A percentile compares a stretch with the other conserved stretches of the same genome.
Evolutionary conservation across 1,139 yeast genomes (phyloP).

Genomic region (Pichia sp.): DNA sequence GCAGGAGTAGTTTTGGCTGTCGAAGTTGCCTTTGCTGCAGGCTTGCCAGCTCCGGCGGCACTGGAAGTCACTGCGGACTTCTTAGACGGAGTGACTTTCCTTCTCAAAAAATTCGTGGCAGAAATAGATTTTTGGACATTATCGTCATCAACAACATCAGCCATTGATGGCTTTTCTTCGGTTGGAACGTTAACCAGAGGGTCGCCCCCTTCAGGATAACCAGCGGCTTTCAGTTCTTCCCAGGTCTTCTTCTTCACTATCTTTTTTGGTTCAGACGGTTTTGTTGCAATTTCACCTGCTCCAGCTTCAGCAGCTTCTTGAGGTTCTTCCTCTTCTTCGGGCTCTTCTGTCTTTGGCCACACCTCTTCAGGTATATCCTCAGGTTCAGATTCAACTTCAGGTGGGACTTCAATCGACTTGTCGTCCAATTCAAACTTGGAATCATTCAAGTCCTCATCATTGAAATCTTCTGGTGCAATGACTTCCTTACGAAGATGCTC

Average conservation of each 20-base stretch:
- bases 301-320: slow-evolving; percentile 23
- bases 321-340: slow-evolving; percentile 22
- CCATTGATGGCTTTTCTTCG: slow-evolving; percentile 29
- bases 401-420: slow-evolving; percentile 29
- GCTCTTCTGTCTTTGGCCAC: slow-evolving; percentile 27
- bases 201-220: slow-evolving; percentile 20
- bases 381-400: slow-evolving; percentile 25
- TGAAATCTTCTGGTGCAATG: slow-evolving; percentile 33
- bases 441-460: slow-evolving; percentile 29
- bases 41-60: not conserved
- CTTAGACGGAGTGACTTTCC: not conserved
- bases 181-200: slow-evolving; percentile 25
- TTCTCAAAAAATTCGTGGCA: not conserved
- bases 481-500: slow-evolving; percentile 47
- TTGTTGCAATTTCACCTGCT: slow-evolving; percentile 8
- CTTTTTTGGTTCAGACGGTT: slow-evolving; percentile 10
- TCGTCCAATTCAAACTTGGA: slow-evolving; percentile 29
- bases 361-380: slow-evolving; percentile 25
- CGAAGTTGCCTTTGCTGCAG: not conserved
- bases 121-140: slow-evolving; percentile 1
- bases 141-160: slow-evolving; percentile 17
- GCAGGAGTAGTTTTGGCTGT: slow-evolving; percentile 2
- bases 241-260: slow-evolving; percentile 25
- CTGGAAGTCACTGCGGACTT: not conserved
- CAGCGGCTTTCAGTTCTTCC: slow-evolving; percentile 22